A percentile compares a stretch with the other conserved stretches of the same genome.
Evolutionary conservation across 805 yeast genomes (phyloP).

Genomic region (Candida nonsorbophila): DNA sequence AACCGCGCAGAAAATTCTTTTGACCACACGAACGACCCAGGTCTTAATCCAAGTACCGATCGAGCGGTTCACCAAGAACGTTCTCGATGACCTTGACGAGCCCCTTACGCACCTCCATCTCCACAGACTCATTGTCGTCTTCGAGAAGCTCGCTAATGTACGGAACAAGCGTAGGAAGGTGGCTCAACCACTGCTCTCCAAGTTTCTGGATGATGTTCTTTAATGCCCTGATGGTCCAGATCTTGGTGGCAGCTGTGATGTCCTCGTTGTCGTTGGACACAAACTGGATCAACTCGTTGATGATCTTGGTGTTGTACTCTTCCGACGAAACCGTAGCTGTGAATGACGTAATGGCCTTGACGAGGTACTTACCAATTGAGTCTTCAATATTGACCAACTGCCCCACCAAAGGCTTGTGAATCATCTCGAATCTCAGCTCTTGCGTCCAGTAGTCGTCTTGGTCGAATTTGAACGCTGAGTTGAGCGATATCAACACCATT

Average conservation of each 20-base stretch:
- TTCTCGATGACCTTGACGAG: constrained; percentile 87
- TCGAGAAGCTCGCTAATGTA: constrained; percentile 91
- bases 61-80: constrained; percentile 92
- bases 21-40: neutral
- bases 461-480: constrained; percentile 80
- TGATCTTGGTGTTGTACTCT: constrained; percentile 66
- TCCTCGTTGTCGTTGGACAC: constrained; percentile 48
- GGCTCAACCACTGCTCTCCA: constrained; percentile 90
- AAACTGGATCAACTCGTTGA: constrained; percentile 28
- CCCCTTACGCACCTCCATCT: constrained; percentile 83
- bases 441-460: constrained; percentile 95
- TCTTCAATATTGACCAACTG: constrained; percentile 70
- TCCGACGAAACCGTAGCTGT: constrained; percentile 64
- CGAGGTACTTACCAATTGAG: constrained; percentile 71
- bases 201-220: constrained; percentile 81
- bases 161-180: constrained; percentile 93
- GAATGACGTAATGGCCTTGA: constrained; percentile 72
- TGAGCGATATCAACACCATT: constrained; percentile 64
- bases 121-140: constrained; percentile 91
- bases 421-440: constrained; percentile 73
- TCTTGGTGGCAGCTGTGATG: constrained; percentile 63
- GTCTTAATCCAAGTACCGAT: constrained; percentile 57
- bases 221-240: constrained; percentile 77
- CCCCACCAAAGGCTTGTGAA: constrained; percentile 54
- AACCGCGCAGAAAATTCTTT: neutral